Evolutionary conservation across 2,329 filamentous ascomycete genomes (phyloP).

Genomic region (Calonectria pseudoreteaudii): DNA sequence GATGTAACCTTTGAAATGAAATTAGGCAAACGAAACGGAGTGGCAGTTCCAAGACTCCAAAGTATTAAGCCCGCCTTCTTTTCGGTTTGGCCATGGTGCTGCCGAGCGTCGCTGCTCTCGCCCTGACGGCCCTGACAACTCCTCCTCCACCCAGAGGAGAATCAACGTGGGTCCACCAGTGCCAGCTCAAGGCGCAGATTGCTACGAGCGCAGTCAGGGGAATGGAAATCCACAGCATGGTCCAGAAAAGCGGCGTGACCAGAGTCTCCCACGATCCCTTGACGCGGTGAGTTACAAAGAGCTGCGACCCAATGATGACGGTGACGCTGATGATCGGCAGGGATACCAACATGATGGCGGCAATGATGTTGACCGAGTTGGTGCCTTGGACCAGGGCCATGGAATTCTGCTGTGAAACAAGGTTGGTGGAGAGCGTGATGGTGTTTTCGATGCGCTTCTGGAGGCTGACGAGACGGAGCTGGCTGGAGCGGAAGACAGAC

Average conservation of each 20-base stretch:
- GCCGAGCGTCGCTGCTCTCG: slow-evolving; percentile 34
- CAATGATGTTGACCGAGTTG: slow-evolving; percentile 52
- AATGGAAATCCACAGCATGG: slow-evolving; percentile 46
- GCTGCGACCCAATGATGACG: slow-evolving; percentile 45
- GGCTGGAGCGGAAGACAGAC: slow-evolving; percentile 50
- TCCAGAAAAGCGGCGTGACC: slow-evolving; percentile 44
- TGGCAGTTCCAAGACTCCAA: background rate
- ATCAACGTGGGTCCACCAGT: slow-evolving; percentile 45
- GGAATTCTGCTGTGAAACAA: slow-evolving; percentile 52
- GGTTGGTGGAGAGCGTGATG: slow-evolving; percentile 50
- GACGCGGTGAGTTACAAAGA: slow-evolving; percentile 37
- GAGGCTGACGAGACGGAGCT: slow-evolving; percentile 49
- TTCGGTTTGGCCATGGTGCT: slow-evolving; percentile 3
- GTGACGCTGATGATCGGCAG: slow-evolving; percentile 52
- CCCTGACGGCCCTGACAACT: slow-evolving; percentile 34
- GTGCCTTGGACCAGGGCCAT: slow-evolving; percentile 49
- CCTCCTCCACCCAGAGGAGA: slow-evolving; percentile 35
- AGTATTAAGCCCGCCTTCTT: no score
- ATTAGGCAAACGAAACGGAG: background rate
- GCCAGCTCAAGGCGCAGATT: slow-evolving; percentile 41
- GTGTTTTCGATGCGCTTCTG: slow-evolving; percentile 50
- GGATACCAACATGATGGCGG: slow-evolving; percentile 52
- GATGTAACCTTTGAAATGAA: background rate
- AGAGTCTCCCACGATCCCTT: slow-evolving; percentile 39
- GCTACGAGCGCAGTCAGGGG: slow-evolving; percentile 43